phyloP scores from a whole-genome alignment of 306 rosid genomes.

The Begonia masoniana region DNA sequence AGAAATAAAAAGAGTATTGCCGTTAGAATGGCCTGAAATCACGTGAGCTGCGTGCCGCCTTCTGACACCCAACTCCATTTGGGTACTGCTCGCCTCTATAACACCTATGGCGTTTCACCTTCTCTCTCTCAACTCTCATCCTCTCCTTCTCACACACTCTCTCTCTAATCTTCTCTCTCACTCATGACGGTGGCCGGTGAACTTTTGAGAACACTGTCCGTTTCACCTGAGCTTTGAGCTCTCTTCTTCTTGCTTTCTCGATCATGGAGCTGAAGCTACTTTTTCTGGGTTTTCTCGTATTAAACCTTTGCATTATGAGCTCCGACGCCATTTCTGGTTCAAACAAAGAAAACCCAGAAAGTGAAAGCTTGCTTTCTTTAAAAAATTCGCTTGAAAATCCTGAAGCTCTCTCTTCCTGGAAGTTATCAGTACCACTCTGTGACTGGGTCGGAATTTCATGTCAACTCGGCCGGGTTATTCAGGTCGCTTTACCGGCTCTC shows the following conservation, averaged over 20 bases:
- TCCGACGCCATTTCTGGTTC: constrained; percentile 11
- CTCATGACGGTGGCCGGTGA: constrained; percentile 14
- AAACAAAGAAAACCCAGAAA: constrained; percentile 24
- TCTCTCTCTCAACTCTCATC: not conserved
- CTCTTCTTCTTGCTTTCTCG: not conserved
- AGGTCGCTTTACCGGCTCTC: constrained; percentile 38
- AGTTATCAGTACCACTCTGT: constrained; percentile 38
- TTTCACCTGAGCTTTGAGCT: not conserved
- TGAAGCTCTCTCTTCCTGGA: constrained; percentile 44
- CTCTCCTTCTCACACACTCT: not conserved
- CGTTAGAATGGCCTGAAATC: constrained; percentile 27
- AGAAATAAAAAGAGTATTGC: constrained; percentile 9
- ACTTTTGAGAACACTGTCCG: not conserved
- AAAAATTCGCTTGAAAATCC: constrained; percentile 37
- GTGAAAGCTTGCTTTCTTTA: constrained; percentile 48
- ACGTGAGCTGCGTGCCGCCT: constrained; percentile 57
- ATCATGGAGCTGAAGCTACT: constrained; percentile 13
- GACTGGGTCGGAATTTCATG: constrained; percentile 70
- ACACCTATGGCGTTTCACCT: constrained; percentile 15
- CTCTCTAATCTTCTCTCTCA: not conserved
- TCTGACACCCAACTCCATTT: constrained; percentile 39
- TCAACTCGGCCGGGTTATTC: constrained; percentile 52
- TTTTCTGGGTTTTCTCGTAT: constrained; percentile 10
- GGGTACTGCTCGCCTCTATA: not conserved
- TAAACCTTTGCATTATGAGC: constrained; percentile 6